Evolutionary conservation across 768 basidiomycete genomes (phyloP), one percentile per base, ranked within the genome.

Genomic region (Candolleomyces efflorescens): DNA sequence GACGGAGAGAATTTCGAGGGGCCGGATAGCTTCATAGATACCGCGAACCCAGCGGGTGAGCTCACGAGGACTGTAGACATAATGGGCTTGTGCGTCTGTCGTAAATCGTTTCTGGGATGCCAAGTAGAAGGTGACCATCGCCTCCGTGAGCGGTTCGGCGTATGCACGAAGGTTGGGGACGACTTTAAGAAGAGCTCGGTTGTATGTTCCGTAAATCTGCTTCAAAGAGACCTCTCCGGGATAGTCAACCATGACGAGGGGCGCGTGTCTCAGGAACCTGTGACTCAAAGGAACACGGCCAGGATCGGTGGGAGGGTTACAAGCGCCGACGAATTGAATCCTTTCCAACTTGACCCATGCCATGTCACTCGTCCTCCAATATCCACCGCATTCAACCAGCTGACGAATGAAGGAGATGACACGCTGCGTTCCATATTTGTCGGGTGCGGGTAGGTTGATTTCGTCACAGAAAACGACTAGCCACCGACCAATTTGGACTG

Each of bases 381-480:
- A 99, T 2, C 97, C 97, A 26, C 91, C 90, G 45, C 82, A 84
- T 72, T 98, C 97, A 43, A 99, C 93, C 27, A 99, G 83, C 70
- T 98, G 97, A 54, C 97, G 89, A 60, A 99, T 82, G 81, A 98
- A 99, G 2, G 96, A 98, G 67, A 99, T 98, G 67, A 99, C 97
- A 23, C 93, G 84, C 69, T 99, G 97, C 4, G 97, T 99, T 3
- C 97, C 97, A 66, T 99, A 99, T 73, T 94, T 96, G 78, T 99
- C 97, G 9, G 87, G 81, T 15, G 97, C 94, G 2, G 97, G 97
- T 3, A 99, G 76, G 68, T 99, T 99, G 79, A 99, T 98, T 72
- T 99, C 97, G 69, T 99, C 97, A 70, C 97, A 99, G 77, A 99
- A 99, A n/a, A 99, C 89, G 36, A 99, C 95, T 50, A 99, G 82